Percentiles rank a stretch among this genome's conserved stretches.
Conservation (phyloP, 257 asterid genomes). For the Ilex aquifolium region DNA sequence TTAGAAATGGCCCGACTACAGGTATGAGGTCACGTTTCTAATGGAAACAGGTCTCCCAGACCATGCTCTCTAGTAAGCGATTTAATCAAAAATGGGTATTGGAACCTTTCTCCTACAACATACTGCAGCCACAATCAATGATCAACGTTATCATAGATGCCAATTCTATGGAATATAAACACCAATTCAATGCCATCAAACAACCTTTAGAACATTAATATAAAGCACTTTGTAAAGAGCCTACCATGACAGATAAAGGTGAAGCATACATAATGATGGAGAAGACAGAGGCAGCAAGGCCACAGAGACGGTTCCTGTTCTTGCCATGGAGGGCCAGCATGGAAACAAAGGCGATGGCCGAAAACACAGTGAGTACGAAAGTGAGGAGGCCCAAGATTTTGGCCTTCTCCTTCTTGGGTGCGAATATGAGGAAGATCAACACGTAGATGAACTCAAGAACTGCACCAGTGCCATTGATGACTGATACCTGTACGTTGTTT, state of each 20-base stretch:
- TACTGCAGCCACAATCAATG: too few species aligned
- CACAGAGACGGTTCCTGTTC: constrained; percentile 57
- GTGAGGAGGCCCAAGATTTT: constrained; percentile 46
- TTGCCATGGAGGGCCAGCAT: constrained; percentile 59
- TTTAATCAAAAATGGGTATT: too few species aligned
- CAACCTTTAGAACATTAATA: neutral
- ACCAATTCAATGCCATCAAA: too few species aligned
- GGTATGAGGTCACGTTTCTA: too few species aligned
- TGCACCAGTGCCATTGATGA: constrained; percentile 71
- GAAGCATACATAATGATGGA: constrained; percentile 84
- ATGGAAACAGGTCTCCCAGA: too few species aligned
- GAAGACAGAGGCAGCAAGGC: constrained; percentile 69
- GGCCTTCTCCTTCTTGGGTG: constrained; percentile 51
- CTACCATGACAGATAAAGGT: constrained; percentile 68
- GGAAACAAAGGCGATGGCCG: constrained; percentile 45
- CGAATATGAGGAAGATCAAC: constrained; percentile 46
- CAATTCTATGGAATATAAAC: too few species aligned
- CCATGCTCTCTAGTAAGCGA: too few species aligned
- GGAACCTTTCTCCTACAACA: too few species aligned
- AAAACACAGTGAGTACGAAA: constrained; percentile 39
- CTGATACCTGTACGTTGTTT: constrained; percentile 63
- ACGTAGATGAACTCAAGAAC: constrained; percentile 51
- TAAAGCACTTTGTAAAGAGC: constrained; percentile 5
- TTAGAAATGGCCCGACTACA: too few species aligned
- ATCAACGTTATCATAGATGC: too few species aligned